These are phyloP conservation scores for Calocera cornea DNA, from an alignment of 768 basidiomycete species.

Conservation along the genomic window DNA sequence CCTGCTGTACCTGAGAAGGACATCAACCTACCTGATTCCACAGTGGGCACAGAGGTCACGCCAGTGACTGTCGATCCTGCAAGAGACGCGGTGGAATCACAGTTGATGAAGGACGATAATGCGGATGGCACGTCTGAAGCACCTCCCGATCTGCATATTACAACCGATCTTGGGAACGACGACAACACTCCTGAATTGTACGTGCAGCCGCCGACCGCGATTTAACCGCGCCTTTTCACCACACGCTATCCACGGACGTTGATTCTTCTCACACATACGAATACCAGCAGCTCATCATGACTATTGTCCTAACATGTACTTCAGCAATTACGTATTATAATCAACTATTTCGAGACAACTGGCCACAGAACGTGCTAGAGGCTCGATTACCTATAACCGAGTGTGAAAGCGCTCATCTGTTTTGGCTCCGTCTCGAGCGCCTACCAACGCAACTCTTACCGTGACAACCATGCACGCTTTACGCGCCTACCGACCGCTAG, in stretches of 20 bases:
- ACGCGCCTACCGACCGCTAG: not conserved
- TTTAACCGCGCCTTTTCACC: not conserved
- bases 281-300: no score
- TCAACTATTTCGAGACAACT: no score
- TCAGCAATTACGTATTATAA: no score
- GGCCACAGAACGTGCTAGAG: no score
- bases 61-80: not conserved
- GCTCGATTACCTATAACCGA: no score
- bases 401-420: no score
- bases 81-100: not conserved
- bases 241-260: no score
- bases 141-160: not conserved
- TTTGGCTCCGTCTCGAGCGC: not conserved
- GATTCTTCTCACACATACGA: no score
- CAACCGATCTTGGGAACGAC: not conserved
- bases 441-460: not conserved
- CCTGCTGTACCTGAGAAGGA: not conserved
- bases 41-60: not conserved
- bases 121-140: not conserved
- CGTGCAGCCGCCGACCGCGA: not conserved
- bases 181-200: not conserved
- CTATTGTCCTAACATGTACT: no score
- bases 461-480: not conserved
- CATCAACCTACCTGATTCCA: not conserved
- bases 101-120: not conserved